Conservation (phyloP, 495 filamentous ascomycete genomes). For the Podospora tetraspora region DNA sequence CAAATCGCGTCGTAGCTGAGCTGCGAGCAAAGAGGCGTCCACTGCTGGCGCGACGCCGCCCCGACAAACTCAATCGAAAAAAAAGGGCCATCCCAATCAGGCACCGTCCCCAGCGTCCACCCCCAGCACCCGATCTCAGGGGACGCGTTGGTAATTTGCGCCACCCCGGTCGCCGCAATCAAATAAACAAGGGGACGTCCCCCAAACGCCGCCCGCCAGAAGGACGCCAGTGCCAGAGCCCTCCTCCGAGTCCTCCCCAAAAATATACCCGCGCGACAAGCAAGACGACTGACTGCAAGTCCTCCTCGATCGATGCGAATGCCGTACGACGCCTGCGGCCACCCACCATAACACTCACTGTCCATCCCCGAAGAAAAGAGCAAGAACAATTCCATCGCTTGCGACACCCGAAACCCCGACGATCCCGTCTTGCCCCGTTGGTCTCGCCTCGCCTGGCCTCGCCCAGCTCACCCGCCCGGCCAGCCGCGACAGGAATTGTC, state of each 20-base stretch:
- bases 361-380: background rate
- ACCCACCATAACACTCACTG: background rate
- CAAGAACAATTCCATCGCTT: conserved; percentile 5
- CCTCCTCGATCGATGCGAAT: background rate
- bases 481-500: background rate
- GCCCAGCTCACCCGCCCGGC: background rate
- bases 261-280: conserved; percentile 27
- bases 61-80: conserved; percentile 11
- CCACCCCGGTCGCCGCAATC: conserved; percentile 32
- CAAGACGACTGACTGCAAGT: conserved; percentile 5
- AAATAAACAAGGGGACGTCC: conserved; percentile 34
- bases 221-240: background rate
- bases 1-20: background rate
- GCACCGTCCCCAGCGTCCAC: conserved; percentile 5
- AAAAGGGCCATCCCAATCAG: conserved; percentile 6
- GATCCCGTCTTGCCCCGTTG: background rate
- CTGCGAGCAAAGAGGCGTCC: background rate
- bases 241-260: conserved; percentile 11
- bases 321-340: conserved; percentile 28
- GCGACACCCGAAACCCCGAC: conserved; percentile 5
- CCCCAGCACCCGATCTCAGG: conserved; percentile 24
- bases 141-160: conserved; percentile 38
- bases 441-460: conserved; percentile 2
- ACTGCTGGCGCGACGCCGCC: conserved; percentile 2
- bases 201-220: conserved; percentile 17